Base-by-base conservation (phyloP, 257 asterid genomes). In the Solanum verrucosum region DNA sequence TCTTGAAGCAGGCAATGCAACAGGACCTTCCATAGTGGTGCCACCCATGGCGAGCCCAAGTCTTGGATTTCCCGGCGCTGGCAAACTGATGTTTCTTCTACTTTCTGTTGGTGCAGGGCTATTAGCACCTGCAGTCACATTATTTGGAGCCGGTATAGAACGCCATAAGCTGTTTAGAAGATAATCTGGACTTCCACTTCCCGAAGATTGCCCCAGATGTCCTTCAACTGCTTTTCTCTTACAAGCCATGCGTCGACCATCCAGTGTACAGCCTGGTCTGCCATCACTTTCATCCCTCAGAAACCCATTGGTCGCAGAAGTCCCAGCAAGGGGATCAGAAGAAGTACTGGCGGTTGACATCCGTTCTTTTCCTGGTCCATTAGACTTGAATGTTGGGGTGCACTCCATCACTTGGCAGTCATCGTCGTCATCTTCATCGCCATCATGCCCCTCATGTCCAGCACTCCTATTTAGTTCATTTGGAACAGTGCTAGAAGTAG, bases 151-250 rank as follows among this genome's bases (percentile, higher is more conserved):
- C 2, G 95, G 89, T 37, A 84, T 87, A 33, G 87, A 44, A 88
- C 89, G 93, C 95, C 95, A 92, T 44, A 89, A 88, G 85, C 91
- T 91, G 89, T 94, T 91, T 83, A 92, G 95, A 86, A 65, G 84
- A 71, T 85, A 89, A 74, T 83, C 92, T 34, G 95, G 92, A 89
- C 95, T 93, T 74, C 96, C 98, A 67, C 91, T 89, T 84, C 94
- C 95, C 52, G 98, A 93, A 46, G 99, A 91, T 88, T 93, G 99
- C 52, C 96, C 98, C 2, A 40, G 82, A 56, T 90, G 93, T 67
- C 88, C 93, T 89, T 95, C 99, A 37, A 91, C 89, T 84, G 95
- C 89, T 89, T 95, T 95, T 89, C 99, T 93, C 93, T 96, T 96
- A 90, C 98, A 92, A 1, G 99, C 91, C 65, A 90, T 33, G 9